A percentile compares a stretch with the other conserved stretches of the same genome.
Conservation (phyloP, 108 stramenopile genomes). For the Skeletonema grethae region DNA sequence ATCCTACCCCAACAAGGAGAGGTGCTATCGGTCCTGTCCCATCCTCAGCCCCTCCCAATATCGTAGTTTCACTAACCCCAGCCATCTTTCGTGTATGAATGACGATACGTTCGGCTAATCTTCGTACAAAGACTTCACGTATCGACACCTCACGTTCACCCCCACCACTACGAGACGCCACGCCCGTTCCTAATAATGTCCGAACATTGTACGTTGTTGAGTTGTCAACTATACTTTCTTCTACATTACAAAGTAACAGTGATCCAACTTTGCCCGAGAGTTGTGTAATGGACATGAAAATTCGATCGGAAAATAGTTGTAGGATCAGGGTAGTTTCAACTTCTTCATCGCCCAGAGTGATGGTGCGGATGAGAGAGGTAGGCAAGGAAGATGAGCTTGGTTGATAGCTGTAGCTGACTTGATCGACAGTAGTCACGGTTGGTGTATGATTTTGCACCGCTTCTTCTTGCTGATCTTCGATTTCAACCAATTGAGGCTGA, state of each 20-base stretch:
- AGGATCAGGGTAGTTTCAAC: conserved; percentile 24
- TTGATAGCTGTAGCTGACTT: conserved; percentile 8
- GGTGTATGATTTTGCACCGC: background rate
- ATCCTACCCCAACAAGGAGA: conserved; percentile 36
- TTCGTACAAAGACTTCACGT: conserved; percentile 37
- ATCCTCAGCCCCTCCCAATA: conserved; percentile 33
- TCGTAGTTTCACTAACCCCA: conserved; percentile 25
- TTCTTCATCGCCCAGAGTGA: conserved; percentile 17
- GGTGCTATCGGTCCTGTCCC: conserved; percentile 29
- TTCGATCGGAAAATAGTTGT: conserved; percentile 46
- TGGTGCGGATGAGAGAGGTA: conserved; percentile 31
- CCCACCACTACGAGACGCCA: background rate
- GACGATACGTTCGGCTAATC: conserved; percentile 35
- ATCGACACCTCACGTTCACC: conserved; percentile 24
- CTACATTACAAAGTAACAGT: conserved; percentile 34
- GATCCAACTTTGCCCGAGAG: conserved; percentile 44
- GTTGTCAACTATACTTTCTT: conserved; percentile 49
- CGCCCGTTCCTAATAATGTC: conserved; percentile 39
- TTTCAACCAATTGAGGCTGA: no score
- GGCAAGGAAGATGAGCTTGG: conserved; percentile 38
- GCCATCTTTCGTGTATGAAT: conserved; percentile 21
- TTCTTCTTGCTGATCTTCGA: no score
- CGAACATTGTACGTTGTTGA: conserved; percentile 46
- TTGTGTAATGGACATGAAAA: conserved; percentile 43
- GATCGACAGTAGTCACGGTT: conserved; percentile 3